Conservation (phyloP, 176 grass and related monocot genomes). For the Raddia guianensis region DNA sequence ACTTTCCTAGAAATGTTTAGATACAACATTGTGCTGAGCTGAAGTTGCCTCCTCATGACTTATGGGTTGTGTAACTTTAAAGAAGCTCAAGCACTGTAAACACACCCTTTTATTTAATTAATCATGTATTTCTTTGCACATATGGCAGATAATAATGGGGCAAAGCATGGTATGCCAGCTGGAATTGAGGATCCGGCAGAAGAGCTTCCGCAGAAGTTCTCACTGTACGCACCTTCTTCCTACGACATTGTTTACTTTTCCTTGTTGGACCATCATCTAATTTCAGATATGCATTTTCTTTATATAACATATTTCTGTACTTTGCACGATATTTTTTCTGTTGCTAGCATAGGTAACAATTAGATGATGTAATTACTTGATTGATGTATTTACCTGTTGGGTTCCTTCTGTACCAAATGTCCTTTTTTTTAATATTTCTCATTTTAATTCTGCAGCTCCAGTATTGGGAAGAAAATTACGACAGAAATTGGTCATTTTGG, state of each 20-base stretch:
- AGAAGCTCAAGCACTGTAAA: conserved; percentile 13
- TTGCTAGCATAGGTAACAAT: conserved; percentile 4
- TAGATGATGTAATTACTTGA: conserved; percentile 14
- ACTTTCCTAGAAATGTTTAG: neutral
- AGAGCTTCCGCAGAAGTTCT: conserved; percentile 46
- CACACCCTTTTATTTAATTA: conserved; percentile 22
- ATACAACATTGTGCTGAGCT: conserved; percentile 10
- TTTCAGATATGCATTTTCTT: conserved; percentile 20
- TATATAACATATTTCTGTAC: conserved; percentile 12
- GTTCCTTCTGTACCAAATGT: neutral
- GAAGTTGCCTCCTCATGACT: neutral
- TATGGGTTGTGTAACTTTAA: neutral
- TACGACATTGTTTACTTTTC: conserved; percentile 7
- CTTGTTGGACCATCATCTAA: neutral
- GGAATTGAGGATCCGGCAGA: conserved; percentile 34
- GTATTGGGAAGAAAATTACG: conserved; percentile 51
- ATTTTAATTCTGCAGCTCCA: conserved; percentile 57
- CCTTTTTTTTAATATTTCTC: conserved; percentile 18
- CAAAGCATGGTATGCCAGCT: conserved; percentile 45
- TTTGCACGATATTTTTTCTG: neutral
- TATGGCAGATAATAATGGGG: conserved; percentile 57
- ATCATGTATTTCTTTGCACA: conserved; percentile 36
- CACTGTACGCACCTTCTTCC: conserved; percentile 41
- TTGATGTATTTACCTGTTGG: conserved; percentile 8
- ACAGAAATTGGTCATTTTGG: conserved; percentile 64